Conservation (phyloP, 192 early-diverging fungal genomes). For the Backusella tuberculispora region DNA sequence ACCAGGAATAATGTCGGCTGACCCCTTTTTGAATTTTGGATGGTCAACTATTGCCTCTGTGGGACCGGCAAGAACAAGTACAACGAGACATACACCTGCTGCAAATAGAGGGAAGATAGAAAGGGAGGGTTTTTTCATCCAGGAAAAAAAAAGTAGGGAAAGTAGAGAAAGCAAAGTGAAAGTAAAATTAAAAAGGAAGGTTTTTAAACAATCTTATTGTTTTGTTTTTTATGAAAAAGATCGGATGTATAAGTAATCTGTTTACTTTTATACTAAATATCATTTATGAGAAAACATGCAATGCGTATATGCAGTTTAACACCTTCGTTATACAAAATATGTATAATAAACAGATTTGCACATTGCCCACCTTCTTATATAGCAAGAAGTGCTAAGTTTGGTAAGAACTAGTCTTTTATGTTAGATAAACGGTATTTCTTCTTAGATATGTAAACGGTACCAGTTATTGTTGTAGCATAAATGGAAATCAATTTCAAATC, state of each 20-base stretch:
- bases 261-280: constrained; percentile 7
- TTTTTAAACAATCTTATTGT: background rate
- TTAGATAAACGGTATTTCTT: background rate
- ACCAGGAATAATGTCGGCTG: background rate
- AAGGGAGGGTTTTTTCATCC: constrained; percentile 17
- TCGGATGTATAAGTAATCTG: background rate
- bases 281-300: background rate
- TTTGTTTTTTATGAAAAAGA: background rate
- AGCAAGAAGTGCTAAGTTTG: constrained; percentile 2
- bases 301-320: background rate
- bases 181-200: background rate
- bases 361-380: background rate
- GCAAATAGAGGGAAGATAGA: constrained; percentile 19
- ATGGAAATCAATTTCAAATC: constrained; percentile 17
- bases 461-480: background rate
- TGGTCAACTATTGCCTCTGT: constrained; percentile 6
- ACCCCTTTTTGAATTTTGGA: constrained; percentile 9
- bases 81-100: constrained; percentile 21
- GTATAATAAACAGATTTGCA: constrained; percentile 1
- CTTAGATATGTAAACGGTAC: background rate
- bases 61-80: constrained; percentile 3
- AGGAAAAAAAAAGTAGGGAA: constrained; percentile 3
- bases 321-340: background rate
- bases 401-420: background rate
- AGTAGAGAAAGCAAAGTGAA: background rate